Conservation (phyloP, 345 rosid species). For the Physaria fendleri region DNA sequence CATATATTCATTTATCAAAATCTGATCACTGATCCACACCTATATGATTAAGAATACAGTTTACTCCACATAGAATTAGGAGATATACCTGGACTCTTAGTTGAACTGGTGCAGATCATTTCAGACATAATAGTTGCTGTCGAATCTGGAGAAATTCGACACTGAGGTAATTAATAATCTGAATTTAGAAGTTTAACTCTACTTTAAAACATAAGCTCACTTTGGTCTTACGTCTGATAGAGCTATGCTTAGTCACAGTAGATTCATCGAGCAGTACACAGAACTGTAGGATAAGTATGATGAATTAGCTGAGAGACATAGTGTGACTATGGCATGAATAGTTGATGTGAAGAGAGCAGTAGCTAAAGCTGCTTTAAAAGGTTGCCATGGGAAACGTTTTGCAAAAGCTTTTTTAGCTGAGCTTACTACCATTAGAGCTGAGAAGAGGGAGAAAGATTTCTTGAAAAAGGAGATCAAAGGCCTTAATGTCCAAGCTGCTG, state of each 20-base stretch:
- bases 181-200: too few relatives aligned
- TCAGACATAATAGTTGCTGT: too few relatives aligned
- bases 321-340: conserved; percentile 69
- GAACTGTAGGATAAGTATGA: conserved; percentile 82
- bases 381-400: conserved; percentile 59
- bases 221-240: too few relatives aligned
- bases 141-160: too few relatives aligned
- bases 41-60: too few relatives aligned
- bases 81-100: conserved; percentile 87
- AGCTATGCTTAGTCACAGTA: conserved; percentile 81
- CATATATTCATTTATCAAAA: too few relatives aligned
- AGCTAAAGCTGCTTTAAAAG: conserved; percentile 68
- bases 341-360: conserved; percentile 88
- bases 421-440: conserved; percentile 68
- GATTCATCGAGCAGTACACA: conserved; percentile 88
- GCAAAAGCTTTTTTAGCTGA: conserved; percentile 73
- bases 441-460: conserved; percentile 67
- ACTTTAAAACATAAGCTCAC: too few relatives aligned
- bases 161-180: too few relatives aligned
- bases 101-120: too few relatives aligned
- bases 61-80: too few relatives aligned
- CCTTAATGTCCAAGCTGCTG: conserved; percentile 91
- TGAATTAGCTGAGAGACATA: conserved; percentile 63
- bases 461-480: conserved; percentile 74
- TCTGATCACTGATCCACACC: too few relatives aligned